Percentiles rank a stretch among this genome's conserved stretches.
Conservation (phyloP, 495 filamentous ascomycete species). For the Hypomontagnella monticulosa region DNA sequence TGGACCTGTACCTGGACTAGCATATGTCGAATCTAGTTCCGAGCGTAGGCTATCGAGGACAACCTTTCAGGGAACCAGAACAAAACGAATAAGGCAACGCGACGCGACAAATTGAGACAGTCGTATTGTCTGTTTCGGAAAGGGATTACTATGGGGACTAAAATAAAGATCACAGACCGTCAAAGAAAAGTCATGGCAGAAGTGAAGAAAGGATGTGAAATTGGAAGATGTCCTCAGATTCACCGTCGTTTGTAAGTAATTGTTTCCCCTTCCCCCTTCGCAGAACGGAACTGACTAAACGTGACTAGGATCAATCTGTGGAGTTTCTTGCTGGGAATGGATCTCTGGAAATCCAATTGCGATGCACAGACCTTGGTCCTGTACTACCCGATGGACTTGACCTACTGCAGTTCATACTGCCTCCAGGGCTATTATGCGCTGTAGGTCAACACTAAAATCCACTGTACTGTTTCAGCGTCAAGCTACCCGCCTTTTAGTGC, state of each 20-base stretch:
- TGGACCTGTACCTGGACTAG: constrained; percentile 13
- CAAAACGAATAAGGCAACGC: constrained; percentile 22
- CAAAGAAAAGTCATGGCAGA: constrained; percentile 27
- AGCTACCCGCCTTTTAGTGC: constrained; percentile 33
- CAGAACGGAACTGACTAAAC: constrained; percentile 33
- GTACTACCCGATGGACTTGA: neutral
- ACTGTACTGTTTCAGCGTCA: constrained; percentile 22
- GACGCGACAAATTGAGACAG: constrained; percentile 20
- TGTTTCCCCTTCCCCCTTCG: constrained; percentile 43
- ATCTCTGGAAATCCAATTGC: constrained; percentile 35
- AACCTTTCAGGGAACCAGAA: constrained; percentile 15
- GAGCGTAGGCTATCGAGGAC: neutral
- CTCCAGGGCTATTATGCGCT: no score
- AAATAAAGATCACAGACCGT: constrained; percentile 38
- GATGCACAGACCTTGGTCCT: constrained; percentile 14
- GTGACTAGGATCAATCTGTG: constrained; percentile 33
- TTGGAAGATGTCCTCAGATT: constrained; percentile 25
- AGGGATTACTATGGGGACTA: constrained; percentile 26
- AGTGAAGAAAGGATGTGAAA: constrained; percentile 28
- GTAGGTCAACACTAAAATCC: neutral
- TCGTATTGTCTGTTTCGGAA: constrained; percentile 4
- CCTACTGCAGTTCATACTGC: no score
- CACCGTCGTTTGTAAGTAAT: constrained; percentile 41
- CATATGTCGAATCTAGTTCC: constrained; percentile 22
- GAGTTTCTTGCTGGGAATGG: constrained; percentile 25